A percentile compares a stretch with the other conserved stretches of the same genome.
phyloP scores from a whole-genome alignment of 2,329 filamentous ascomycete genomes.

The Microascus cirrosus region DNA sequence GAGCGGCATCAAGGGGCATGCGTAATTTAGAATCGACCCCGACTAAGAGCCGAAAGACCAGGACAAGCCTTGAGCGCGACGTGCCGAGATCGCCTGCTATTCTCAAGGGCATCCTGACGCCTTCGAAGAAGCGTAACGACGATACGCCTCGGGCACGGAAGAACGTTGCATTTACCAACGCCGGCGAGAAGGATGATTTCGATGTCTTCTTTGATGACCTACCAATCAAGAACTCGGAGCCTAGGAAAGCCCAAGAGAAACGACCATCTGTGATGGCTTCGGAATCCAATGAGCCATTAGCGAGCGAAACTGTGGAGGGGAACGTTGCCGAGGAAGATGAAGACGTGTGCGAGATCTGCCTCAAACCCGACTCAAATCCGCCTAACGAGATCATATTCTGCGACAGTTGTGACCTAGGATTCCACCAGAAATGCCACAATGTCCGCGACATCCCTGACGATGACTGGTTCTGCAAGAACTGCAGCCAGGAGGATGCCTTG shows the following conservation, averaged over 20 bases:
- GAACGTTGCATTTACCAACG: constrained; percentile 40
- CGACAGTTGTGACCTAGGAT: constrained; percentile 51
- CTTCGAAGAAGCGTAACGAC: constrained; percentile 29
- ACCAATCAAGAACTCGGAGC: constrained; percentile 21
- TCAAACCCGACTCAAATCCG: constrained; percentile 41
- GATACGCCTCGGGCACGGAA: constrained; percentile 27
- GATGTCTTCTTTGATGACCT: constrained; percentile 44
- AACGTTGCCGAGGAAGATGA: constrained; percentile 22
- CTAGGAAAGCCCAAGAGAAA: constrained; percentile 8
- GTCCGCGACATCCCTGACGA: constrained; percentile 46
- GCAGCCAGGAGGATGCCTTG: constrained; percentile 33
- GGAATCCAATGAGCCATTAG: constrained; percentile 1
- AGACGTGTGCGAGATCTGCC: constrained; percentile 46
- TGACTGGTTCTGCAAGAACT: constrained; percentile 52
- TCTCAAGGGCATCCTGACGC: constrained; percentile 45
- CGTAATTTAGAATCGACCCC: background rate
- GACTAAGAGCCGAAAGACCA: background rate
- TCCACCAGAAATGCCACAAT: constrained; percentile 51
- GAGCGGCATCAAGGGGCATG: background rate
- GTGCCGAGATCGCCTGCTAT: constrained; percentile 6
- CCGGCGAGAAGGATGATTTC: constrained; percentile 16
- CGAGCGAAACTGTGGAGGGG: constrained; percentile 16
- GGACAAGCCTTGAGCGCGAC: background rate
- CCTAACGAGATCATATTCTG: constrained; percentile 55
- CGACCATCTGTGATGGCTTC: constrained; percentile 7